A percentile compares a stretch with the other conserved stretches of the same genome.
Conservation (phyloP, 2,329 filamentous ascomycete species). For the Claviceps fusiformis region DNA sequence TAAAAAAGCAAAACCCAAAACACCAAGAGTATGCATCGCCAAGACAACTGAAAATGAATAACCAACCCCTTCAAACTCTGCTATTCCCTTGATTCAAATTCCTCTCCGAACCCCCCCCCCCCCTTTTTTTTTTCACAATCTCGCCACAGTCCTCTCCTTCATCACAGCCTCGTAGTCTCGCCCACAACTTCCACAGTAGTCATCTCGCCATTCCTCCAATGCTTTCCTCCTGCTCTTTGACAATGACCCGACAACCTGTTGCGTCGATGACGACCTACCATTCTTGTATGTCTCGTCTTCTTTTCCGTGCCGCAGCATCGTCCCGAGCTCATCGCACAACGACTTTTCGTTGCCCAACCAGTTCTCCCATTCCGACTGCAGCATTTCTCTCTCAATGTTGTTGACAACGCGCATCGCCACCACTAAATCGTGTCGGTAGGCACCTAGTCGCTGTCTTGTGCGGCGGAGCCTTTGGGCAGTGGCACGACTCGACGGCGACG, state of each 20-base stretch:
- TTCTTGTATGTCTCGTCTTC: slow-evolving; percentile 7
- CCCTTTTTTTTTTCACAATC: slow-evolving; percentile 1
- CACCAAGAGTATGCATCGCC: no score
- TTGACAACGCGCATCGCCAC: slow-evolving; percentile 88
- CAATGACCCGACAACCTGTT: slow-evolving; percentile 20
- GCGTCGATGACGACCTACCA: slow-evolving; percentile 12
- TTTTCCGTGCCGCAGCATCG: slow-evolving; percentile 25
- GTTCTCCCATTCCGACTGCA: slow-evolving; percentile 82
- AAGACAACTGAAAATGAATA: no score
- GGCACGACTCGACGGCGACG: slow-evolving; percentile 34
- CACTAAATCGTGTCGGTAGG: slow-evolving; percentile 77
- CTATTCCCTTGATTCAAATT: no score
- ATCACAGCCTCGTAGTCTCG: slow-evolving; percentile 26
- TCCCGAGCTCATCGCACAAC: slow-evolving; percentile 53
- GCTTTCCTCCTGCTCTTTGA: slow-evolving; percentile 19
- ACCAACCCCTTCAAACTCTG: no score
- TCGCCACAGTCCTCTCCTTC: slow-evolving; percentile 16
- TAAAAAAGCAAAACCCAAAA: no score
- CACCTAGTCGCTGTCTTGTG: slow-evolving; percentile 70
- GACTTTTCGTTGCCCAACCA: slow-evolving; percentile 73
- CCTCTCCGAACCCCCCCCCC: no score
- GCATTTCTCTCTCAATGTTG: slow-evolving; percentile 71
- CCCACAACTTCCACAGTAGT: slow-evolving; percentile 43
- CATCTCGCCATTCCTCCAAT: slow-evolving; percentile 35
- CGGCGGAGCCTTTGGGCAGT: slow-evolving; percentile 55